phyloP scores from a whole-genome alignment of 495 filamentous ascomycete species.

The Entonaema liquescens region DNA sequence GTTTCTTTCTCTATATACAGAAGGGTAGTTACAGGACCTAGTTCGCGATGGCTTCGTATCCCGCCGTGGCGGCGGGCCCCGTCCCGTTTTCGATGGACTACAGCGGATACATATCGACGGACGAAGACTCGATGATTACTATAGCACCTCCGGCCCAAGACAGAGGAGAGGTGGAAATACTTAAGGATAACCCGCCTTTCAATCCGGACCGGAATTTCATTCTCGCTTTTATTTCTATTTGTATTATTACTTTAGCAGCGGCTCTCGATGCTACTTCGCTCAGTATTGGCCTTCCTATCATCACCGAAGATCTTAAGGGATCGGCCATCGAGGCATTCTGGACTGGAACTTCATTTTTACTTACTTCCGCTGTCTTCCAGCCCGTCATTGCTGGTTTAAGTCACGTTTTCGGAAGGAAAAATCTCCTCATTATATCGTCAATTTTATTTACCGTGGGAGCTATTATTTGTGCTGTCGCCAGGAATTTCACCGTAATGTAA shows the following conservation, averaged over 20 bases:
- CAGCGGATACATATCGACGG: constrained; percentile 12
- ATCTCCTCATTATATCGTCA: neutral
- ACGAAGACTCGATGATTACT: neutral
- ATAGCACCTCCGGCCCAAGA: neutral
- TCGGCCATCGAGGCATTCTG: constrained; percentile 8
- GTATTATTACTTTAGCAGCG: constrained; percentile 5
- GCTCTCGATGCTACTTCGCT: constrained; percentile 9
- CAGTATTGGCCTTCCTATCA: constrained; percentile 11
- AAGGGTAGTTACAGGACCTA: neutral
- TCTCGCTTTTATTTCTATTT: constrained; percentile 7
- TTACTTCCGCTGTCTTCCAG: constrained; percentile 9
- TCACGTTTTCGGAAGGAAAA: constrained; percentile 5
- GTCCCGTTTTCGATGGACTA: constrained; percentile 15
- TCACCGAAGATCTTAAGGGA: constrained; percentile 5
- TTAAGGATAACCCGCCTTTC: neutral
- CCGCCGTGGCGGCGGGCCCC: neutral
- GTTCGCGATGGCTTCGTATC: neutral
- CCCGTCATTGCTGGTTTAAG: constrained; percentile 9
- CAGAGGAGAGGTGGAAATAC: neutral
- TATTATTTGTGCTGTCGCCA: constrained; percentile 7
- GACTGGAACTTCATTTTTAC: constrained; percentile 5
- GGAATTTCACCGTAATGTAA: constrained; percentile 8
- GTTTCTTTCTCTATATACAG: neutral
- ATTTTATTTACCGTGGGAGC: constrained; percentile 3
- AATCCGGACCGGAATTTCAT: constrained; percentile 3